Evolutionary conservation across 345 rosid species (phyloP).

Genomic region (Eutrema heterophyllum): DNA sequence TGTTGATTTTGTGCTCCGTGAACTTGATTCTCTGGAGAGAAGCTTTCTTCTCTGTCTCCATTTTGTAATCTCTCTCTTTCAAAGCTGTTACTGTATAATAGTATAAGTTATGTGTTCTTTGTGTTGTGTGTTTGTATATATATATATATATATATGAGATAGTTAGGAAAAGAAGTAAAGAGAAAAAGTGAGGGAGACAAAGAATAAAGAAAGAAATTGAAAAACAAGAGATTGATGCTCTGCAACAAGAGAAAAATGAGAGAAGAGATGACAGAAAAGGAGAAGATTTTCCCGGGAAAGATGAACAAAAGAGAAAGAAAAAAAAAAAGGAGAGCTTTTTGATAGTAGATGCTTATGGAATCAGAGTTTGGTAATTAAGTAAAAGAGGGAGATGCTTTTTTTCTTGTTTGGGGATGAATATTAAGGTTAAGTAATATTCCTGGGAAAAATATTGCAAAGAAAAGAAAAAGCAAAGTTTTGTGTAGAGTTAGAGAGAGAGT

Average conservation of each 20-base stretch:
- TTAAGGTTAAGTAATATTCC: slow-evolving; percentile 19
- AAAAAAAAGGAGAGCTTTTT: slow-evolving; percentile 22
- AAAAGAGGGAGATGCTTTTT: slow-evolving; percentile 17
- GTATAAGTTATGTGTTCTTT: slow-evolving; percentile 23
- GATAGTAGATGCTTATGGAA: slow-evolving; percentile 24
- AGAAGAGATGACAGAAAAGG: background rate
- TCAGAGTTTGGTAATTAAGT: slow-evolving; percentile 26
- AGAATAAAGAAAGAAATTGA: background rate
- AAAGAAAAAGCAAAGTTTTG: background rate
- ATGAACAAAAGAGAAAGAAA: background rate
- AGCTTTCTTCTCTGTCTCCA: slow-evolving; percentile 29
- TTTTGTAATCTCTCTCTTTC: background rate
- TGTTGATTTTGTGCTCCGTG: slow-evolving; percentile 41
- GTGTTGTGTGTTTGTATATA: slow-evolving; percentile 9
- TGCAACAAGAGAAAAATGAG: slow-evolving; percentile 8
- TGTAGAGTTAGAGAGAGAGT: background rate
- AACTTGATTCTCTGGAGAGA: slow-evolving; percentile 27
- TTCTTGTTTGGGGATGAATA: slow-evolving; percentile 19
- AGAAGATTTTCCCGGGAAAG: slow-evolving; percentile 21
- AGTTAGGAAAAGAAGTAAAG: background rate
- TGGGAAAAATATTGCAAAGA: background rate
- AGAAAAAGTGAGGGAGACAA: background rate
- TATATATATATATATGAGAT: background rate
- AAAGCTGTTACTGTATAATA: slow-evolving; percentile 29
- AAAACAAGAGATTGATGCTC: slow-evolving; percentile 26